Base-by-base conservation (phyloP, 495 filamentous ascomycete genomes). In the Bryoglossum gracile region DNA sequence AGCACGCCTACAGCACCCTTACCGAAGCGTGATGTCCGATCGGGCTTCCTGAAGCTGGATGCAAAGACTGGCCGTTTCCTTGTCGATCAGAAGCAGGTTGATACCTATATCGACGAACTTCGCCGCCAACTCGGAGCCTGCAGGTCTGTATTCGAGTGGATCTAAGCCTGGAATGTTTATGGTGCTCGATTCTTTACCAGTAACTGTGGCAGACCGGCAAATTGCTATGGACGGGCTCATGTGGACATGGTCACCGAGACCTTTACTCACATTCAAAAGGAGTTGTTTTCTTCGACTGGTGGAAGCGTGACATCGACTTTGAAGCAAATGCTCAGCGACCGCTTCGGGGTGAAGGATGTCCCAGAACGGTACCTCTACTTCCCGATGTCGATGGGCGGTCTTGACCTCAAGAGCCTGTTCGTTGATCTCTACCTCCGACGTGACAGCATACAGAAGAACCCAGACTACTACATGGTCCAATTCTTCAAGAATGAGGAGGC, bases 291-390 rank as follows among this genome's bases (percentile, higher is more conserved):
- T 13, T 40, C 34, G 6, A 53, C 50, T 42, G n/a, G 55, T 45
- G 68, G 62, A n/a, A 76, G 73, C 16, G 73, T 84, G 1, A 75
- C 74, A 2, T 69, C 74, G 19, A 77, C 80, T 56, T 67, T 86
- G 1, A 74, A 77, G 11, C 57, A 69, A 11, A 62, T 68, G 13
- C 75, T 86, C 34, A 60, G 63, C 9, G 62, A 74, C n/a, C 67
- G 73, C 1, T 86, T 84, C 50, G 61, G 61, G 16, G 62, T 82
- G 33, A 54, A 62, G 3, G 61, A 77, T 38, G 69, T 84, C 17
- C 82, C 82, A 0, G 75, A 83, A 46, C 81, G 76, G 14, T 81
- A 80, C 59, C 76, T 83, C 59, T 86, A 77, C 57, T 77, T 77
- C 43, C 80, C 81, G 4, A 60, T 74, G 16, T 73, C 78, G 48